Evolutionary conservation across 495 filamentous ascomycete species (phyloP).

Genomic region (Penicillium psychrofluorescens): DNA sequence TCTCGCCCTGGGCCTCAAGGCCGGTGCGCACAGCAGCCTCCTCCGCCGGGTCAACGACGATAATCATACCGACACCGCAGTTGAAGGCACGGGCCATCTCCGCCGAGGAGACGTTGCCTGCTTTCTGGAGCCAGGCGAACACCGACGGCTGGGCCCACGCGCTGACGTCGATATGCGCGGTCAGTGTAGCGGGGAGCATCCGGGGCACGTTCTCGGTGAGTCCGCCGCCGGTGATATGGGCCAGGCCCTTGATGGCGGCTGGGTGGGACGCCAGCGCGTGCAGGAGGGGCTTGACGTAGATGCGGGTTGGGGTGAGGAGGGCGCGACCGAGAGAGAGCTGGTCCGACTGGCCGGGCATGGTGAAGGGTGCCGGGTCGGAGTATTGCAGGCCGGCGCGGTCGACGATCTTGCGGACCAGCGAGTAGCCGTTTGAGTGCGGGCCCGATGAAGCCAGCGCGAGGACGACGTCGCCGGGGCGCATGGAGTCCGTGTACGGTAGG

Average conservation of each 20-base stretch:
- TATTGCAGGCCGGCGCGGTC: conserved; percentile 62
- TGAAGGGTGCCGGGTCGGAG: conserved; percentile 65
- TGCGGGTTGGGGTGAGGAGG: conserved; percentile 71
- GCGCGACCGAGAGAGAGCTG: conserved; percentile 55
- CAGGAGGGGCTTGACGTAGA: conserved; percentile 72
- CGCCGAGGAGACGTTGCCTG: conserved; percentile 59
- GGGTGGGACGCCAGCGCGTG: conserved; percentile 40
- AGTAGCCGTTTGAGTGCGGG: conserved; percentile 92
- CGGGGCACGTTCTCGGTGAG: conserved; percentile 87
- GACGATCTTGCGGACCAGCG: conserved; percentile 82
- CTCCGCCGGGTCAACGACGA: conserved; percentile 52
- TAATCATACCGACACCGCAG: conserved; percentile 85
- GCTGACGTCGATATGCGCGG: conserved; percentile 67
- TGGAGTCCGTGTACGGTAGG: conserved; percentile 66
- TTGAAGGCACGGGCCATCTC: conserved; percentile 96
- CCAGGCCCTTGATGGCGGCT: conserved; percentile 80
- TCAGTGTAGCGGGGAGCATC: conserved; percentile 72
- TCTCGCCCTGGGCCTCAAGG: conserved; percentile 64
- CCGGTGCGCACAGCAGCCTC: conserved; percentile 26
- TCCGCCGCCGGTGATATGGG: conserved; percentile 94
- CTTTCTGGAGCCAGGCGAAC: conserved; percentile 75
- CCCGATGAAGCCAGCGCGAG: conserved; percentile 78
- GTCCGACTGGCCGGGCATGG: conserved; percentile 36
- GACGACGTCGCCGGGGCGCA: conserved; percentile 75
- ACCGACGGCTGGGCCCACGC: conserved; percentile 67